A percentile compares a stretch with the other conserved stretches of the same genome.
phyloP scores from a whole-genome alignment of 2,329 filamentous ascomycete species.

The Rhinocladiella similis region DNA sequence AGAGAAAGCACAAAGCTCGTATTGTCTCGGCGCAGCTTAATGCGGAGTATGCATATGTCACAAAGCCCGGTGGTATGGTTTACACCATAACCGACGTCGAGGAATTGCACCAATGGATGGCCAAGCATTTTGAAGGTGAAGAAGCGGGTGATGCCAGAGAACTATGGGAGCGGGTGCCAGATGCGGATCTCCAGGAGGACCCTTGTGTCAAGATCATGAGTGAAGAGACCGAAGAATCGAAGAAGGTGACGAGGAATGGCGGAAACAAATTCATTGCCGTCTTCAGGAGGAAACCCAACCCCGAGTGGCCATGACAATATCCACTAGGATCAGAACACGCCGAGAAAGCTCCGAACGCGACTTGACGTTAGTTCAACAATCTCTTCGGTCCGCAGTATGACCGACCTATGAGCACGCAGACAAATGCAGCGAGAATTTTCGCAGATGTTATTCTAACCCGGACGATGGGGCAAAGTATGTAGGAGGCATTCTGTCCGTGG shows the following conservation, averaged over 20 bases:
- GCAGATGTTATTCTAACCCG: too few relatives aligned
- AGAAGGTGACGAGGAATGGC: slow-evolving; percentile 90
- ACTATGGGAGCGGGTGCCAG: slow-evolving; percentile 73
- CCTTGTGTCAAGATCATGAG: slow-evolving; percentile 65
- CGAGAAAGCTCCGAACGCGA: too few relatives aligned
- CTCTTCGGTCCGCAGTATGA: too few relatives aligned
- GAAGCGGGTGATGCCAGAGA: slow-evolving; percentile 71
- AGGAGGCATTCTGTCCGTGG: too few relatives aligned
- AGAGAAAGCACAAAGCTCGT: slow-evolving; percentile 92
- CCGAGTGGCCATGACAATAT: slow-evolving; percentile 59
- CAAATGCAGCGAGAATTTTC: too few relatives aligned
- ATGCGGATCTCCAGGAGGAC: slow-evolving; percentile 54
- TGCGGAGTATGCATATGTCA: slow-evolving; percentile 87
- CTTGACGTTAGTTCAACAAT: too few relatives aligned
- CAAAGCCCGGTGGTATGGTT: slow-evolving; percentile 79
- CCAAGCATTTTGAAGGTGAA: slow-evolving; percentile 54
- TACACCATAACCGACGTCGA: slow-evolving; percentile 98
- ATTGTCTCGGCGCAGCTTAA: slow-evolving; percentile 88
- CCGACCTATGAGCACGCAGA: too few relatives aligned
- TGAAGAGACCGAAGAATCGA: slow-evolving; percentile 89
- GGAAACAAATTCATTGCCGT: slow-evolving; percentile 90
- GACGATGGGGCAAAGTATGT: too few relatives aligned
- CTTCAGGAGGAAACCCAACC: slow-evolving; percentile 78
- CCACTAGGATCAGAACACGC: neutral
- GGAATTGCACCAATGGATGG: slow-evolving; percentile 68